A percentile compares a stretch with the other conserved stretches of the same genome.
These are phyloP conservation scores for Volvariella surrecta DNA, from an alignment of 1,284 basidiomycete genomes.

Conservation along the genomic window DNA sequence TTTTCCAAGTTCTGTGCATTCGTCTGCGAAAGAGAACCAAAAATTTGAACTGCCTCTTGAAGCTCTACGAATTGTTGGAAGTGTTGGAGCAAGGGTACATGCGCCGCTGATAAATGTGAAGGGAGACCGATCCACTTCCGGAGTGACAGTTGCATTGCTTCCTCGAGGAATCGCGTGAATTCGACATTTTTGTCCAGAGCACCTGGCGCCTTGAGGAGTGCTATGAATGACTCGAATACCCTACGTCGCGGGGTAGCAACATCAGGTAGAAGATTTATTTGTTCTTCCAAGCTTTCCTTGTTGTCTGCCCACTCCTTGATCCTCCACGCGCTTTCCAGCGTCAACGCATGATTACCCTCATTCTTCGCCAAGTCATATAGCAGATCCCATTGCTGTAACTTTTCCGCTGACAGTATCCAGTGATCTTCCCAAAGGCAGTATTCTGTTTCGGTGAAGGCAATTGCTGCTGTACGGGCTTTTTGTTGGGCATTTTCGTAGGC, in stretches of 20 bases:
- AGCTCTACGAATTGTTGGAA: conserved; percentile 99
- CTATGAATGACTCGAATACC: conserved; percentile 94
- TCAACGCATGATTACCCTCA: conserved; percentile 88
- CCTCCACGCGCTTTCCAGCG: conserved; percentile 96
- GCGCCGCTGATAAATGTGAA: conserved; percentile 79
- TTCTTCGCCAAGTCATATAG: conserved; percentile 88
- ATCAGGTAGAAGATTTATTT: conserved; percentile 78
- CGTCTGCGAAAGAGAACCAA: conserved; percentile 84
- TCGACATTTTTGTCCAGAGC: conserved; percentile 68
- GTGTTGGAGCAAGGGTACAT: conserved; percentile 92
- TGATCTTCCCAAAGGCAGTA: conserved; percentile 99
- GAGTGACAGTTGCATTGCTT: conserved; percentile 94
- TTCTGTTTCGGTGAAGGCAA: conserved; percentile 93
- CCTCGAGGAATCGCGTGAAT: conserved; percentile 85
- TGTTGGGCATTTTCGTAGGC: conserved; percentile 90
- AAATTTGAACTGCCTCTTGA: conserved; percentile 93
- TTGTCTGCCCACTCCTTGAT: conserved; percentile 87
- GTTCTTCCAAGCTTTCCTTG: conserved; percentile 77
- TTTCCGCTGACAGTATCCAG: conserved; percentile 95
- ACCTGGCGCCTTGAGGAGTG: conserved; percentile 64
- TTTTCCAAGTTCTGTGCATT: conserved; percentile 89
- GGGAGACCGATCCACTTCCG: conserved; percentile 96
- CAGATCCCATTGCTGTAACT: conserved; percentile 97
- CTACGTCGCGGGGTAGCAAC: conserved; percentile 88
- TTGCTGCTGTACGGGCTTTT: conserved; percentile 74